Evolutionary conservation across 192 early-diverging fungal species (phyloP).

Genomic region (Umbelopsis ramanniana): DNA sequence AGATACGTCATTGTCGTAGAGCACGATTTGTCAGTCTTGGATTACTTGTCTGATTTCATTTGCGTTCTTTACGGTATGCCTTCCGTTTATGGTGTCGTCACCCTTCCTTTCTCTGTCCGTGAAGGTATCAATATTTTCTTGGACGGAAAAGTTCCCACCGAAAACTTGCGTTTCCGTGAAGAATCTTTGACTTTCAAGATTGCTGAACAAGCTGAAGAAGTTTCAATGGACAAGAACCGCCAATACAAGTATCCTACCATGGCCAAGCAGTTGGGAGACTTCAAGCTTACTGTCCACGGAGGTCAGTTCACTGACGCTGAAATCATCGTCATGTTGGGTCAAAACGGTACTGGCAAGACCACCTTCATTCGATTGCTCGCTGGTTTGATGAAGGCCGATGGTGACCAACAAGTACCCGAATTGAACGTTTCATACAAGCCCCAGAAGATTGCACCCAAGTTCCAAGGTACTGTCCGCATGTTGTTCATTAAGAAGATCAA

Average conservation of each 20-base stretch:
- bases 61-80: conserved; percentile 99
- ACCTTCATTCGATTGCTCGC: conserved; percentile 96
- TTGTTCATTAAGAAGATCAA: conserved; percentile 90
- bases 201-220: conserved; percentile 88
- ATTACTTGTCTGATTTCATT: conserved; percentile 98
- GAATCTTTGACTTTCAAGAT: conserved; percentile 92
- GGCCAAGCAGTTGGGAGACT: conserved; percentile 83
- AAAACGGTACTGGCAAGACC: conserved; percentile 98
- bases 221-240: conserved; percentile 64
- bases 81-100: conserved; percentile 96
- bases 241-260: conserved; percentile 88
- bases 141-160: conserved; percentile 95
- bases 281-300: conserved; percentile 74
- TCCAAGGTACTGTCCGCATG: conserved; percentile 89
- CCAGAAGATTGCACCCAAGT: conserved; percentile 98
- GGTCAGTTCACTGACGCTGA: conserved; percentile 96
- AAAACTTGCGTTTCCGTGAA: conserved; percentile 98
- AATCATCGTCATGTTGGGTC: conserved; percentile 97
- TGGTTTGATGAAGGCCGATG: conserved; percentile 79
- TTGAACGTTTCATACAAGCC: conserved; percentile 95
- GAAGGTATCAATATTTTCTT: conserved; percentile 98
- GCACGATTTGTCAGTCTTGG: conserved; percentile 98
- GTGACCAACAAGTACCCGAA: conserved; percentile 78
- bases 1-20: conserved; percentile 95
- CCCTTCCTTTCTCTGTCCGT: conserved; percentile 94